Base-by-base conservation (phyloP, 1,284 basidiomycete species). In the Waitea zeae region DNA sequence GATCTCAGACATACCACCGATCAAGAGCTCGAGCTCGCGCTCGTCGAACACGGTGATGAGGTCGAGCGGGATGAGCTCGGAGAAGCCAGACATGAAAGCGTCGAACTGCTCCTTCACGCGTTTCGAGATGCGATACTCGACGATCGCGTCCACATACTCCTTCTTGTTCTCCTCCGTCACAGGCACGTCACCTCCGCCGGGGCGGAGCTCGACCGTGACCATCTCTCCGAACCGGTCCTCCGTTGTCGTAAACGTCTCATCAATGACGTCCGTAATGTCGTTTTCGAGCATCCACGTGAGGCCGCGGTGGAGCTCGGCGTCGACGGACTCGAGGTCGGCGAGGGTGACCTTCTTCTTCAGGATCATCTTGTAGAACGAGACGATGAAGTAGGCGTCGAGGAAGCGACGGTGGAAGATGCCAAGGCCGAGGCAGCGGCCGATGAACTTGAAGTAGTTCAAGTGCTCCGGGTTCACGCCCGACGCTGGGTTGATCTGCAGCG, bases 331-430 rank as follows among this genome's bases (percentile, higher is more conserved):
- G 42, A 96, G 61, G 56, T 95, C 92, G n/a, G 70, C 64, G 26
- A 95, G 54, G 1, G 73, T 65, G 44, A 90, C 76, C 48, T 79
- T 79, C 64, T 93, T 95, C 47, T 76, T 76, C 24, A 96, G 58
- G 38, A 93, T 88, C 89, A 93, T 96, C 70, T 98, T 98, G 70
- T 98, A 98, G 68, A 99, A 93, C 44, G 86, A 89, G 32, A 89
- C 80, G 42, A 98, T 93, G 52, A 99, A 99, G 67, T 98, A 98
- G 30, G 93, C 92, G 50, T 99, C 95, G 37, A 99, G 64, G 77
- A 98, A 98, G 7, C 93, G 79, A 45, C 92, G 75, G 56, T 99
- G 95, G 77, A 96, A 99, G 54, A 98, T 95, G 37, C 88, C 92
- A 14, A 97, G 69, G 40, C 92, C 93, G 44, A 97, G 67, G 41